phyloP scores from a whole-genome alignment of 1,139 yeast genomes.

The Wickerhamiella infanticola region DNA sequence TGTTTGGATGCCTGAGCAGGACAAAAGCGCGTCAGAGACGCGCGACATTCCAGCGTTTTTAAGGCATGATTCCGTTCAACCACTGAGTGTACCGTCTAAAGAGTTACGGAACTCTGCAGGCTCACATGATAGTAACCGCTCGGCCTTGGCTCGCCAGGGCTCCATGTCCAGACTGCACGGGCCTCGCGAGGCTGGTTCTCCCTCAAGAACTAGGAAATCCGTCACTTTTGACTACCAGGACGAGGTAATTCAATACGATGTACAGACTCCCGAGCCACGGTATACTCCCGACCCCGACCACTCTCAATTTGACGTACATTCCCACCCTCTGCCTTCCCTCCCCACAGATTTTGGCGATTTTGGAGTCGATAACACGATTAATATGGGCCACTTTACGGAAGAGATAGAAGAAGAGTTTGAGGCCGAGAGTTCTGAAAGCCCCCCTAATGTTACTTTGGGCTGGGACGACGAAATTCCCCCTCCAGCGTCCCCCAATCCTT shows the following conservation, averaged over 20 bases:
- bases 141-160: conserved; percentile 16
- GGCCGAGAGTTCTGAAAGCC: not conserved
- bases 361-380: not conserved
- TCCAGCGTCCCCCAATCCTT: conserved; percentile 1
- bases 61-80: not conserved
- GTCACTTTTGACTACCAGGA: conserved; percentile 24
- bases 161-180: conserved; percentile 20
- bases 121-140: conserved; percentile 7
- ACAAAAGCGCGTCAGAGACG: not conserved
- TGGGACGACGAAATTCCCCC: not conserved
- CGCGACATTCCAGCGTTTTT: not conserved
- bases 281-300: conserved; percentile 20
- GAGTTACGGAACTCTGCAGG: not conserved
- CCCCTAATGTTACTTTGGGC: not conserved
- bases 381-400: not conserved
- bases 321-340: not conserved
- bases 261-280: conserved; percentile 24
- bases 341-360: not conserved
- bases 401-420: not conserved
- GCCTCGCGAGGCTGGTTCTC: conserved; percentile 17
- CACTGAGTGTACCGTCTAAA: not conserved
- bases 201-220: conserved; percentile 14
- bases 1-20: not conserved
- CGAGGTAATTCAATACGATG: conserved; percentile 30
- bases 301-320: not conserved